These are phyloP conservation scores for Kalanchoe fedtschenkoi DNA, from an alignment of 164 flowering plant species.

Conservation along the genomic window DNA sequence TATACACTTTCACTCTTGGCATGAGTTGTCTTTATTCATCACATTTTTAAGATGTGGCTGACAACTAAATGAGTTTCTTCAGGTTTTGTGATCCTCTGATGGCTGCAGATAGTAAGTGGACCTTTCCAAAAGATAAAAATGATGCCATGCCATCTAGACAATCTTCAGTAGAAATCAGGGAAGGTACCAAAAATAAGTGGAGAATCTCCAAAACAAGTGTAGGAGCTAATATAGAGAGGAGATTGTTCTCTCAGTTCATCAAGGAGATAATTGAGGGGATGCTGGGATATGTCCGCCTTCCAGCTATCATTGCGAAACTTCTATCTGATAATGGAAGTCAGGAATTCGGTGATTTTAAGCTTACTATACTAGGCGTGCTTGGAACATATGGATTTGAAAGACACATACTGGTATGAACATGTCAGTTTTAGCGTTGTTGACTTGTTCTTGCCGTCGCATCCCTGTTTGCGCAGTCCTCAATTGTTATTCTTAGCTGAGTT, in stretches of 20 bases:
- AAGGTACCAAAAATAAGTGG: slow-evolving; percentile 29
- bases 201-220: slow-evolving; percentile 35
- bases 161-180: slow-evolving; percentile 24
- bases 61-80: slow-evolving; percentile 12
- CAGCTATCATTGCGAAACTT: slow-evolving; percentile 81
- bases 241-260: slow-evolving; percentile 66
- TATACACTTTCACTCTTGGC: background rate
- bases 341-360: slow-evolving; percentile 93
- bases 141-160: slow-evolving; percentile 12
- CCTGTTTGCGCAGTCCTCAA: background rate
- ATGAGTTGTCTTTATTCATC: background rate
- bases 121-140: slow-evolving; percentile 16
- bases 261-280: slow-evolving; percentile 91
- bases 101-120: slow-evolving; percentile 29
- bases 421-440: background rate
- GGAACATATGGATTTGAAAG: slow-evolving; percentile 90
- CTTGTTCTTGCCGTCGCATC: background rate
- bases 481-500: background rate
- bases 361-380: slow-evolving; percentile 83
- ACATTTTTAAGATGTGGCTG: background rate
- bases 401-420: slow-evolving; percentile 64
- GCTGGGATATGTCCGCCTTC: slow-evolving; percentile 90
- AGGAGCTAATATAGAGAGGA: slow-evolving; percentile 44
- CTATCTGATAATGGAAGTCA: slow-evolving; percentile 82
- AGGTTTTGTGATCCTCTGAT: slow-evolving; percentile 85